phyloP scores from a whole-genome alignment of 208 protist genomes.

The Acanthamoeba royreba region DNA sequence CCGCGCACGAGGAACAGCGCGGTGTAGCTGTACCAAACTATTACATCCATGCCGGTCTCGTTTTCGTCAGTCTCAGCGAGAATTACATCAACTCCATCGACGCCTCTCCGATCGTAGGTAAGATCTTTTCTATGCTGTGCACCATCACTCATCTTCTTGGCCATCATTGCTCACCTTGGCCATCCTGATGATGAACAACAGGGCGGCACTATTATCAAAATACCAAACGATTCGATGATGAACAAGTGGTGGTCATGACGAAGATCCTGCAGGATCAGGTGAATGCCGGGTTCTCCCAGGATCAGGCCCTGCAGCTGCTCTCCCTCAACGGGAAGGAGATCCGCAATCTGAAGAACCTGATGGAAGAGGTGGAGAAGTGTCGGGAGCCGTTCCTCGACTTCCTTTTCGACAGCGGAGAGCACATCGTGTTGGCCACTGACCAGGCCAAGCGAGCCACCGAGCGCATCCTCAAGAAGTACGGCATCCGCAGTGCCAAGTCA shows the following conservation, averaged over 20 bases:
- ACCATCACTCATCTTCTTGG: no score
- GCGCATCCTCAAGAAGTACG: not conserved
- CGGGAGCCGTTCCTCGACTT: not conserved
- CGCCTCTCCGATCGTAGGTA: not conserved
- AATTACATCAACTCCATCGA: not conserved
- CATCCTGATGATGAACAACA: no score
- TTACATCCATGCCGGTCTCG: not conserved
- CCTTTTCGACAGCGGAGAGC: not conserved
- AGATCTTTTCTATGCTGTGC: no score
- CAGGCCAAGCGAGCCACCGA: not conserved
- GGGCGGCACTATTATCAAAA: not conserved
- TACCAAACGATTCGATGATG: not conserved
- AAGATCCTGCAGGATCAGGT: constrained; percentile 16
- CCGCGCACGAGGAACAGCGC: not conserved
- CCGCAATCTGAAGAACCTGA: not conserved
- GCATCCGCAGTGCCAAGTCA: not conserved
- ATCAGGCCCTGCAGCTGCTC: not conserved
- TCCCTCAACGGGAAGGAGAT: not conserved
- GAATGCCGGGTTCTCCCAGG: not conserved
- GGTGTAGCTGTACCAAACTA: not conserved
- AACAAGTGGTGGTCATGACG: not conserved
- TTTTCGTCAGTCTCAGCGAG: not conserved
- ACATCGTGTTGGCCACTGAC: not conserved
- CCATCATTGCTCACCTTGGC: no score
- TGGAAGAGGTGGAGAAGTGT: not conserved